phyloP scores from a whole-genome alignment of 768 basidiomycete species.

The Tulasnella sp. region DNA sequence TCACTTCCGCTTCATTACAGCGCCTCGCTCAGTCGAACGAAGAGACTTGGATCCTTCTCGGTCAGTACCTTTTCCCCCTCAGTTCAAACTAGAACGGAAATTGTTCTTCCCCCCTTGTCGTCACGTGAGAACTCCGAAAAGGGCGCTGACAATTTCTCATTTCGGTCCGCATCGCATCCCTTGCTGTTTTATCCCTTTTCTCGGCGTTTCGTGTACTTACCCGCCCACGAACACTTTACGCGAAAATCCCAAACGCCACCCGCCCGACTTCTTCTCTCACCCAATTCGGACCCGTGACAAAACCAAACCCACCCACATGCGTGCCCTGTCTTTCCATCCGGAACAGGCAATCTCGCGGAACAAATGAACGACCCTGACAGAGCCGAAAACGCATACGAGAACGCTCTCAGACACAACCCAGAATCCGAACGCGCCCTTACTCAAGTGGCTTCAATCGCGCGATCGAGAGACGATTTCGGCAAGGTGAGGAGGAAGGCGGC shows the following conservation, averaged over 20 bases:
- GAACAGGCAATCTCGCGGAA: slow-evolving; percentile 89
- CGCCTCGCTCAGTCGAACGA: slow-evolving; percentile 87
- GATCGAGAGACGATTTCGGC: slow-evolving; percentile 96
- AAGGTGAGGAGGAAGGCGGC: slow-evolving; percentile 60
- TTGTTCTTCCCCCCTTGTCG: background rate
- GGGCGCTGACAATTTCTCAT: slow-evolving; percentile 22
- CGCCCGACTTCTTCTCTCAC: background rate
- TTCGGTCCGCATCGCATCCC: slow-evolving; percentile 2
- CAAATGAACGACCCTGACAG: slow-evolving; percentile 94
- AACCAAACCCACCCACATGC: background rate
- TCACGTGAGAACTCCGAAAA: background rate
- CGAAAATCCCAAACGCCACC: background rate
- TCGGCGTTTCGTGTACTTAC: slow-evolving; percentile 12
- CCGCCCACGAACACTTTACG: slow-evolving; percentile 2
- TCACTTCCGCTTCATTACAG: slow-evolving; percentile 52
- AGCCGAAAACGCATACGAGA: slow-evolving; percentile 91
- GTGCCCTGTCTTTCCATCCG: slow-evolving; percentile 38
- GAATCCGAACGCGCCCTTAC: slow-evolving; percentile 87
- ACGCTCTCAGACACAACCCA: slow-evolving; percentile 93
- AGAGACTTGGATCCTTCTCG: slow-evolving; percentile 93
- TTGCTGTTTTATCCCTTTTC: background rate
- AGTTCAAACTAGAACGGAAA: background rate
- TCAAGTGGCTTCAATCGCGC: slow-evolving; percentile 93
- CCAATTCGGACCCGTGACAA: background rate
- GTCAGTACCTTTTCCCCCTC: slow-evolving; percentile 48